Evolutionary conservation across 73 alveolate genomes (phyloP), one percentile per base, ranked within the genome.

Genomic region (Tetrahymena thermophila): DNA sequence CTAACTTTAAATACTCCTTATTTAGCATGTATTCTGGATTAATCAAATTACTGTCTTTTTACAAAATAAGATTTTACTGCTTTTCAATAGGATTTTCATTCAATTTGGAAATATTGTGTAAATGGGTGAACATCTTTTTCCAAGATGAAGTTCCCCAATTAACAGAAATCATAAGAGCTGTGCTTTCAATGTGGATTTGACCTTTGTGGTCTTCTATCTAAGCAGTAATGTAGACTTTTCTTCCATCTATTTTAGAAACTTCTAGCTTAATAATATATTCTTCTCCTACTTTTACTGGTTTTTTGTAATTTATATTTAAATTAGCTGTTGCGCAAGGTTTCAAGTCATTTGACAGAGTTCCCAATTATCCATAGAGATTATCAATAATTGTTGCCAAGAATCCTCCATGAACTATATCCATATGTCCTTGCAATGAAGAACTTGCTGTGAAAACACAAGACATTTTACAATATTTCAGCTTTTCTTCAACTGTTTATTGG

Each of bases 371-470:
- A 43, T 43, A 94, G 4, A 94, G 37, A 55, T 94, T 94, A 94
- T 94, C 96, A 85, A 85, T 85, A 31, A 94, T 44, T 14, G 95
- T 94, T n/a, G 96, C 95, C 34, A 85, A n/a, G 93, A 94, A 89
- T 5, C 97, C 97, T 31, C 97, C 95, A 95, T 89, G 97, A 34
- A 95, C 97, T 16, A 89, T 89, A n/a, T 84, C 84, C 34, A 40
- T 89, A 38, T 94, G 96, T 19, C 96, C 96, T 94, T 94, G 93
- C 1, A 84, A 34, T 85, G 84, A 85, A 31, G 93, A 94, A 5
- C 85, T 16, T 35, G 95, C 95, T 44, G 93, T 95, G 37, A 95
- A 95, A 21, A 89, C 95, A 16, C 89, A 71, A 23, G 89, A 71
- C 89, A 71, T 71, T 8, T 71, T 71, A 71, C 89, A 71, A n/a